phyloP scores from a whole-genome alignment of 169 alveolate genomes.

The Plasmodium blacklocki region DNA sequence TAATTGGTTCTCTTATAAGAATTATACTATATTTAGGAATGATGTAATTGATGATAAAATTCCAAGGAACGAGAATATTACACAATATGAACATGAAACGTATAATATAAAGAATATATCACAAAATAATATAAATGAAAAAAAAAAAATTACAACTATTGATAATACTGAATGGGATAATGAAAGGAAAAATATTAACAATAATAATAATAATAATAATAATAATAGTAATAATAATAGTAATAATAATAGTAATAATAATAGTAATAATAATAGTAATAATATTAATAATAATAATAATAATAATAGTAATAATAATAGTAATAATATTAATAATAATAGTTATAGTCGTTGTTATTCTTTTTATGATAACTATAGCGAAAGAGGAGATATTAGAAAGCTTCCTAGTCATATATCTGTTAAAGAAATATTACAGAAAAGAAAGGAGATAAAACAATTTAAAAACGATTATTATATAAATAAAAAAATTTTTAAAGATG shows the following conservation, averaged over 20 bases:
- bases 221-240: not conserved
- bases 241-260: not conserved
- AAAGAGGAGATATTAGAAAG: not conserved
- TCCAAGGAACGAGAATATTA: not conserved
- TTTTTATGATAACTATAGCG: not conserved
- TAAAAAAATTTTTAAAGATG: constrained; percentile 5
- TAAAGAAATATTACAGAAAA: not conserved
- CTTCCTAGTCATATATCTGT: not conserved
- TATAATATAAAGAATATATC: not conserved
- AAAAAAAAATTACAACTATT: not conserved
- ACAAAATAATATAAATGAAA: not conserved
- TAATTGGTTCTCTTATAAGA: not conserved
- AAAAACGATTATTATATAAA: not conserved
- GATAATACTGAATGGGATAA: not conserved
- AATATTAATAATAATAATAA: not conserved
- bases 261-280: no score
- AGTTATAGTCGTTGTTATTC: not conserved
- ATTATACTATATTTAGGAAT: constrained; percentile 13
- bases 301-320: not conserved
- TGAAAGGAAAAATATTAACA: not conserved
- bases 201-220: not conserved
- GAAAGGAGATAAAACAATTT: not conserved
- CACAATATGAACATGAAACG: not conserved
- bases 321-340: not conserved
- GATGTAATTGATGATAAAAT: not conserved